Percentiles rank a stretch among this genome's conserved stretches.
Evolutionary conservation across 768 basidiomycete species (phyloP).

Genomic region (Wakefieldia striispora): DNA sequence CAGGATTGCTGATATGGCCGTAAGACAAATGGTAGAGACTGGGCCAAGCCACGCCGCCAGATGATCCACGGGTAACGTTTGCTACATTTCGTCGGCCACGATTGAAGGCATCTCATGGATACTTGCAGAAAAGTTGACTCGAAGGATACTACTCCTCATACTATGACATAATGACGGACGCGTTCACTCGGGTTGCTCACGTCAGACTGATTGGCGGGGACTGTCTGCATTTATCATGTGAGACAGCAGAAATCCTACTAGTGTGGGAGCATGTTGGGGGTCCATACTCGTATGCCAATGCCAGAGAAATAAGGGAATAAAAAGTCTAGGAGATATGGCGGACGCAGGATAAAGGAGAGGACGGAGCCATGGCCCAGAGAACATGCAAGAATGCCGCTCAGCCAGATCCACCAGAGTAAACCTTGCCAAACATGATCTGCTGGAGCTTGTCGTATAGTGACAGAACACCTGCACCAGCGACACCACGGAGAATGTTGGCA

Average conservation of each 20-base stretch:
- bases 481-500: constrained; percentile 96
- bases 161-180: too few species aligned
- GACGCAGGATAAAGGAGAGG: constrained; percentile 24
- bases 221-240: constrained; percentile 18
- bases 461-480: constrained; percentile 99
- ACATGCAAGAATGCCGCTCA: constrained; percentile 16
- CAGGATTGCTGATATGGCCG: constrained; percentile 91
- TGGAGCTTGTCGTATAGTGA: constrained; percentile 99
- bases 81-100: not conserved
- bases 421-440: constrained; percentile 95
- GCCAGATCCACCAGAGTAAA: constrained; percentile 87
- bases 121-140: too few species aligned
- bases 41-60: constrained; percentile 8
- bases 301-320: constrained; percentile 28
- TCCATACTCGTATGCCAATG: constrained; percentile 22
- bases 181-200: too few species aligned
- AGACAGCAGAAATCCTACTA: constrained; percentile 16
- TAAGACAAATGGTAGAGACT: constrained; percentile 34
- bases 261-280: constrained; percentile 22
- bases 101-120: not conserved
- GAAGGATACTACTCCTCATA: too few species aligned
- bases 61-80: not conserved
- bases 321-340: constrained; percentile 33
- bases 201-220: not conserved
- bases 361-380: constrained; percentile 31